A percentile compares a stretch with the other conserved stretches of the same genome.
These are phyloP conservation scores for Hypsizygus marmoreus DNA, from an alignment of 768 basidiomycete genomes.

Conservation along the genomic window DNA sequence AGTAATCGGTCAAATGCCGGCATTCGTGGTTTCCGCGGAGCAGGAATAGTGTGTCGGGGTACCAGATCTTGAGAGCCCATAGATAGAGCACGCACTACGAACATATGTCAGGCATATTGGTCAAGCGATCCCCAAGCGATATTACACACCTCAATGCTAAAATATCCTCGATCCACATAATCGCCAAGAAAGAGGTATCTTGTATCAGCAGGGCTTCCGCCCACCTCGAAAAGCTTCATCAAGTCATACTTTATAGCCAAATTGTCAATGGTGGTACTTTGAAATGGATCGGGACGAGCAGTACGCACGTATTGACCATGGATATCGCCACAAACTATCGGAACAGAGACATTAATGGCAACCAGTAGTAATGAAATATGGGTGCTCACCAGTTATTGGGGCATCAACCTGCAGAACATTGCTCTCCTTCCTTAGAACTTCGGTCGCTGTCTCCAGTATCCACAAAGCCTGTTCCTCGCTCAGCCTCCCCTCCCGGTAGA, in stretches of 20 bases:
- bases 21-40: constrained; percentile 99
- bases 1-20: constrained; percentile 97
- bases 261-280: constrained; percentile 8
- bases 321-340: constrained; percentile 91
- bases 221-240: constrained; percentile 95
- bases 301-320: constrained; percentile 95
- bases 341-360: neutral
- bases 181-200: constrained; percentile 92
- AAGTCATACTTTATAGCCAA: constrained; percentile 71
- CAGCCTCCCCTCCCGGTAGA: constrained; percentile 92
- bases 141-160: constrained; percentile 79
- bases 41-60: constrained; percentile 94
- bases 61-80: constrained; percentile 99
- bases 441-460: constrained; percentile 88
- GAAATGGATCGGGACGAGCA: neutral
- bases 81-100: constrained; percentile 93
- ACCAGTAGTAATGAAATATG: constrained; percentile 7
- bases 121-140: neutral
- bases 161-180: constrained; percentile 93
- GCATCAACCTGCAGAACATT: constrained; percentile 95
- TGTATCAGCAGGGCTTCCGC: constrained; percentile 92
- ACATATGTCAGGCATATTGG: constrained; percentile 11
- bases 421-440: constrained; percentile 79
- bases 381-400: constrained; percentile 85
- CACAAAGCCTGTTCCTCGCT: constrained; percentile 95